Evolutionary conservation across 2,329 filamentous ascomycete genomes (phyloP), one percentile per base, ranked within the genome.

Genomic region (Paradendryphiella salina): DNA sequence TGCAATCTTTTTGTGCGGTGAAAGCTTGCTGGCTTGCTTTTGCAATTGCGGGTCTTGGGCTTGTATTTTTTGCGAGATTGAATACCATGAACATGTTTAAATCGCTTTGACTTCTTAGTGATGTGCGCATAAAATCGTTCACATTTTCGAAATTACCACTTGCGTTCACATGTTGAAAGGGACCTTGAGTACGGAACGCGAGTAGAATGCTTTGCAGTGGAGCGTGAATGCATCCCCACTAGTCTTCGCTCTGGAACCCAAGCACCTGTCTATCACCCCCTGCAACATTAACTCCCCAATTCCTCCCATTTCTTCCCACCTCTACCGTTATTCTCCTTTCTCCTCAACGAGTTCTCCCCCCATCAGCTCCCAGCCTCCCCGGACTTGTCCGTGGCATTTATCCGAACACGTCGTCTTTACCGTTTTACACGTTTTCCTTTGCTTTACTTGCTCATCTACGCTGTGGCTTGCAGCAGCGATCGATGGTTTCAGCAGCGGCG

Each of bases 21-120:
- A n/a, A 42, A 33, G 39, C 39, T 35, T 41, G 36, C 29, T 41
- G 36, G 45, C 28, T 42, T 42, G 39, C 28, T 42, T 33, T 31
- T 33, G 26, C 32, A 17, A 36, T 35, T 15, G 37, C 28, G 29
- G 44, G 42, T 33, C 38, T 28, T 46, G 37, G 35, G 32, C 14
- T 40, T 52, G 14, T 35, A 10, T 34, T 15, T 38, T 35, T 43
- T 35, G 11, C 20, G 52, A 52, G 48, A 48, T 47, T 52, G 43
- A 52, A 55, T 54, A 40, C 35, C 21, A 48, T 10, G 37, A 15
- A 34, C 13, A 41, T 42, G 28, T 42, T 23, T 18, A 33, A 26
- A 15, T 38, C 4, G 8, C n/a, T 33, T 13, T 23, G 14, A 6
- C n/a, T 15, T 26, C 10, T 15, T 26, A 9, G 23, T 26, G 23